Evolutionary conservation across 371 early-diverging fungal species (phyloP), one percentile per base, ranked within the genome.

Genomic region (Parasitella parasitica): DNA sequence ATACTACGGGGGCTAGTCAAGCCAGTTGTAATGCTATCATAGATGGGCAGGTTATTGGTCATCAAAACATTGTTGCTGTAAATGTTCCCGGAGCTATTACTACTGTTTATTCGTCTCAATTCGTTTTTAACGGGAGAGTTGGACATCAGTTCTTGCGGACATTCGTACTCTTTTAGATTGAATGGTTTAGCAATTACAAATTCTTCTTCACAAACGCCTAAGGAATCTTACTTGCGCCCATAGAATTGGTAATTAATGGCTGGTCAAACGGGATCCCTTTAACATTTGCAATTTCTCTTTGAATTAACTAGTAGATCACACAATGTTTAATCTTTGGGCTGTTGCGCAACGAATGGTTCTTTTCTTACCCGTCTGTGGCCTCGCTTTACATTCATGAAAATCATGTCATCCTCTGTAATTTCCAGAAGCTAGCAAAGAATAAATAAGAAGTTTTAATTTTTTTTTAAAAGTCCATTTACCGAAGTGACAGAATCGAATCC

Each of bases 351-450:
- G 8, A 9, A 22, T 22, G 9, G 18, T 2, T 20, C 16, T 6
- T 26, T 2, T 28, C 20, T 68, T 71, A 78, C 75, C 56, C 78
- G 72, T 63, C 78, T 61, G 50, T 78, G 78, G 48, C 78, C 78
- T 7, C 78, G 69, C 60, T 78, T 78, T n/a, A 75, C 68, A n/a
- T 69, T 64, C 73, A 78, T 75, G 3, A 67, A 69, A 12, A 63
- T 71, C 63, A 78, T 67, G 50, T 78, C 78, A 26, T 61, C 57
- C 54, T 78, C 78, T 5, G 75, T 72, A 3, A 78, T 70, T 62
- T 78, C 78, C 38, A 71, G 57, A 48, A 77, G 54, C 78, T 77
- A 32, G 8, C 12, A 39, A 52, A 27, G 28, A 59, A 46, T 13
- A 30, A 54, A 27, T 63, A 35, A 63, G 50, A 58, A 57, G 12